Evolutionary conservation across 106 monocot species (phyloP).

Genomic region (Posidonia australis): DNA sequence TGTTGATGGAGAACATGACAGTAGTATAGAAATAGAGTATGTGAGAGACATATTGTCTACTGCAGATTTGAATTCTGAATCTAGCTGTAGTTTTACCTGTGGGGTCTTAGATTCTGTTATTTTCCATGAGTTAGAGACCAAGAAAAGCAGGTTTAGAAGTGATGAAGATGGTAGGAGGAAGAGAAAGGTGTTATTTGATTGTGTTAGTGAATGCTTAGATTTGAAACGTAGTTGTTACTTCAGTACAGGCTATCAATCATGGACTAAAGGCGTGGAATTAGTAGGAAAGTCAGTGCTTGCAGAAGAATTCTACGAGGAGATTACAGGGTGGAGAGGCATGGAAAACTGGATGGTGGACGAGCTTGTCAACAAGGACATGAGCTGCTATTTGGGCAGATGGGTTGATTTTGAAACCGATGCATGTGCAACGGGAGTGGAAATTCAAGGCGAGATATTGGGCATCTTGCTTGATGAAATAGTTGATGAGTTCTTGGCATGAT

Average conservation of each 20-base stretch:
- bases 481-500: slow-evolving; percentile 23
- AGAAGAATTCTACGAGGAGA: slow-evolving; percentile 46
- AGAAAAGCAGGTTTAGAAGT: slow-evolving; percentile 1
- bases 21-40: slow-evolving; percentile 25
- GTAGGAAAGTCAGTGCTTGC: slow-evolving; percentile 14
- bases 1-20: not conserved
- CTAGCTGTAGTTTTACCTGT: not conserved
- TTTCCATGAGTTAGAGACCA: slow-evolving; percentile 40
- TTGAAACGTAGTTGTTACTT: slow-evolving; percentile 40
- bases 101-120: slow-evolving; percentile 28
- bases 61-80: not conserved
- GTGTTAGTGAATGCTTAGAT: slow-evolving; percentile 52
- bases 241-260: slow-evolving; percentile 36
- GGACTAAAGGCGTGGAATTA: slow-evolving; percentile 34
- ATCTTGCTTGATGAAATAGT: slow-evolving; percentile 60
- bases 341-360: slow-evolving; percentile 78
- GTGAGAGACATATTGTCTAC: slow-evolving; percentile 26
- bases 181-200: slow-evolving; percentile 73
- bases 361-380: slow-evolving; percentile 82
- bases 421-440: slow-evolving; percentile 51
- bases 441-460: slow-evolving; percentile 30
- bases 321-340: slow-evolving; percentile 43
- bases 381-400: slow-evolving; percentile 57
- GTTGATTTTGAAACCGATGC: slow-evolving; percentile 56
- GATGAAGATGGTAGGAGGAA: slow-evolving; percentile 17